Evolutionary conservation across 257 asterid species (phyloP).

Genomic region (Salvia miltiorrhiza): DNA sequence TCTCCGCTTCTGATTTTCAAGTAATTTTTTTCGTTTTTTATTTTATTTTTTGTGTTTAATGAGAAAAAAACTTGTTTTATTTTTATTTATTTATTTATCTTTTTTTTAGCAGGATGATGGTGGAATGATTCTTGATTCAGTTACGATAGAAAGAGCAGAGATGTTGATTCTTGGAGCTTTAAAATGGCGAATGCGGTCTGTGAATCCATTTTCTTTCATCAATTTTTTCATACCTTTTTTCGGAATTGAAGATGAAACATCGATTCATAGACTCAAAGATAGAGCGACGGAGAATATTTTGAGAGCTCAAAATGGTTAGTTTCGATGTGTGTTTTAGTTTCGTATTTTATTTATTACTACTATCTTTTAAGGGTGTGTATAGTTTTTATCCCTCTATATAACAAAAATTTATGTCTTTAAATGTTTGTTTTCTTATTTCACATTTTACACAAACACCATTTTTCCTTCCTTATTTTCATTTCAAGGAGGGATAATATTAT

Average conservation of each 20-base stretch:
- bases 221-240: slow-evolving; percentile 42
- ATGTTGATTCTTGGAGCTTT: slow-evolving; percentile 58
- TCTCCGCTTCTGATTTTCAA: slow-evolving; percentile 39
- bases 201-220: slow-evolving; percentile 51
- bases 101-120: slow-evolving; percentile 31
- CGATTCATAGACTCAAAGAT: slow-evolving; percentile 39
- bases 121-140: slow-evolving; percentile 30
- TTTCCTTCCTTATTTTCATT: no score
- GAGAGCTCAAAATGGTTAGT: slow-evolving; percentile 55
- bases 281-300: slow-evolving; percentile 48
- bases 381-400: no score
- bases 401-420: no score
- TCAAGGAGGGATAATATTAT: no score
- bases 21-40: slow-evolving; percentile 17
- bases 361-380: no score
- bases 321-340: not conserved
- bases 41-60: not conserved
- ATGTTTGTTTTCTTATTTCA: no score
- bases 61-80: no score
- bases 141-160: slow-evolving; percentile 51
- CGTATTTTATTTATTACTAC: not conserved
- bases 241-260: slow-evolving; percentile 32
- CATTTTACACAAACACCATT: no score
- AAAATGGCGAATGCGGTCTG: slow-evolving; percentile 75
- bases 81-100: no score